Evolutionary conservation across 2,329 filamentous ascomycete species (phyloP).

Genomic region (Whalleya microplaca): DNA sequence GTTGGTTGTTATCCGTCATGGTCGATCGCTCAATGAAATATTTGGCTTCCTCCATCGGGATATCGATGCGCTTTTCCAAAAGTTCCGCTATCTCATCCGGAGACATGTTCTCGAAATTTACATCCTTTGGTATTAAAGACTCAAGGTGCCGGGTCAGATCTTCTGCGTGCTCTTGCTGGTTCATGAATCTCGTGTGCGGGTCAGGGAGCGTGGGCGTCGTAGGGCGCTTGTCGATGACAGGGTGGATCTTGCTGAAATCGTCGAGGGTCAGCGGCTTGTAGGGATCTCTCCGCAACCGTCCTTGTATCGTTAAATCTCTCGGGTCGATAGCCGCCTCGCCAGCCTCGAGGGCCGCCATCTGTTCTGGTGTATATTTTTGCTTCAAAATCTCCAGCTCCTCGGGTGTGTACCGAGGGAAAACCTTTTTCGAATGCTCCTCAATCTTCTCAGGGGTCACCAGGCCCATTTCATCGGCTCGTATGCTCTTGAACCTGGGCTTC

Average conservation of each 20-base stretch:
- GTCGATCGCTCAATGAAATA: constrained; percentile 41
- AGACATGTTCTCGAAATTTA: constrained; percentile 53
- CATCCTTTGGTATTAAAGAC: constrained; percentile 46
- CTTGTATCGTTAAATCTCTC: constrained; percentile 75
- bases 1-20: constrained; percentile 38
- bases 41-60: constrained; percentile 27
- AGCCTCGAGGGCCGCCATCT: constrained; percentile 79
- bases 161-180: constrained; percentile 61
- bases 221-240: constrained; percentile 73
- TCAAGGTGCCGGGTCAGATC: constrained; percentile 58
- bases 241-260: constrained; percentile 77
- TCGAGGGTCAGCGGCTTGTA: constrained; percentile 78
- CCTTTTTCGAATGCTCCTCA: constrained; percentile 48
- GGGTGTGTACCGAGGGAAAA: constrained; percentile 67
- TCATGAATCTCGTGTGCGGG: constrained; percentile 63
- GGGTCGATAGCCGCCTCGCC: constrained; percentile 78
- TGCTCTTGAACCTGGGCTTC: constrained; percentile 55
- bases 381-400: constrained; percentile 66
- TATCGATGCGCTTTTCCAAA: constrained; percentile 34
- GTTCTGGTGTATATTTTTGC: constrained; percentile 75
- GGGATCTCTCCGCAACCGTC: constrained; percentile 70
- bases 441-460: constrained; percentile 49
- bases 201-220: constrained; percentile 54
- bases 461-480: constrained; percentile 57
- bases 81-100: constrained; percentile 49